Percentiles rank a stretch among this genome's conserved stretches.
These are phyloP conservation scores for Cyclocybe cylindracea DNA, from an alignment of 768 basidiomycete species.

Conservation along the genomic window DNA sequence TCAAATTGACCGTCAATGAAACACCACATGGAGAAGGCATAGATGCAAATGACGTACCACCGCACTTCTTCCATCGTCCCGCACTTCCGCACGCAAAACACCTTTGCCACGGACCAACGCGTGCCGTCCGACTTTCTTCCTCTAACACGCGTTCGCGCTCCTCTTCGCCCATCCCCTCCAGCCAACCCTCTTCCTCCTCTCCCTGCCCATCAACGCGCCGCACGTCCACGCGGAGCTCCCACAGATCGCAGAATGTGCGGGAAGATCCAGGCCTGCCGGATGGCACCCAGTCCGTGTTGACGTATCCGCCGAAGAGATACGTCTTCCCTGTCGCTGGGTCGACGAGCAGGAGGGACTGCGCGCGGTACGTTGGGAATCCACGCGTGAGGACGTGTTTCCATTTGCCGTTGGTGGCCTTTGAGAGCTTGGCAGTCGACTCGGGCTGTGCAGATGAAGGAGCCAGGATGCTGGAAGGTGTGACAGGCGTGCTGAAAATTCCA, in stretches of 20 bases:
- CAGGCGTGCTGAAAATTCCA: no score
- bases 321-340: constrained; percentile 36
- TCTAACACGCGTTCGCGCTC: constrained; percentile 13
- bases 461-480: constrained; percentile 19
- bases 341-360: constrained; percentile 29
- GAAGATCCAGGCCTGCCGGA: constrained; percentile 24
- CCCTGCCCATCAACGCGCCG: constrained; percentile 36
- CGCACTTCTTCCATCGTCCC: constrained; percentile 40
- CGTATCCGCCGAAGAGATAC: constrained; percentile 41
- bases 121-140: constrained; percentile 36
- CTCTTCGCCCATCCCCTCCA: no score
- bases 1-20: neutral
- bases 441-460: constrained; percentile 8
- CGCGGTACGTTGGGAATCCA: constrained; percentile 45
- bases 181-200: constrained; percentile 19
- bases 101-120: constrained; percentile 40
- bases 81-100: constrained; percentile 39
- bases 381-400: constrained; percentile 41
- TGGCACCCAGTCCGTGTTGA: constrained; percentile 37
- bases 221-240: constrained; percentile 37
- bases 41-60: constrained; percentile 25
- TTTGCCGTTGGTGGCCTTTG: constrained; percentile 4
- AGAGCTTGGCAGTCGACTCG: neutral
- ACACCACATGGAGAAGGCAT: neutral
- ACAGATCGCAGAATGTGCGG: constrained; percentile 36